Conservation (phyloP, 495 filamentous ascomycete genomes). For the Annulohypoxylon bovei region DNA sequence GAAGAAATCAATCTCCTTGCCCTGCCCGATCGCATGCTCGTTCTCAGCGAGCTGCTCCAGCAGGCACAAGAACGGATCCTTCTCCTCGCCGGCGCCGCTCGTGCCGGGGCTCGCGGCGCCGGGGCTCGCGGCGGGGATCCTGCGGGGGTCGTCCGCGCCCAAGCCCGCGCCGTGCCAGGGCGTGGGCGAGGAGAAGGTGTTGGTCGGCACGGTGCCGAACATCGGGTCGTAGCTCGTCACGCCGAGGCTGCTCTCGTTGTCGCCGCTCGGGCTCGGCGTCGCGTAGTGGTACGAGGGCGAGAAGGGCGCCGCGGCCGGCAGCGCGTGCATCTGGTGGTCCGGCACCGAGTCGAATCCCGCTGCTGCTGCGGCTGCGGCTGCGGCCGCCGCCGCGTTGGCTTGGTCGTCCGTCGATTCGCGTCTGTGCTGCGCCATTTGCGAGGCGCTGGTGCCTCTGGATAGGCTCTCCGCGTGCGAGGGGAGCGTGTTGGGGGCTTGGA, state of each 20-base stretch:
- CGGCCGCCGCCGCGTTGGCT: constrained; percentile 13
- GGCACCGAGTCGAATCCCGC: constrained; percentile 40
- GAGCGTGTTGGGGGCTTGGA: constrained; percentile 44
- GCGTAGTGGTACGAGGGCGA: constrained; percentile 54
- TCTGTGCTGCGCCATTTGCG: constrained; percentile 24
- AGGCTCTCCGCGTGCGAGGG: constrained; percentile 29
- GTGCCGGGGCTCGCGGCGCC: constrained; percentile 51
- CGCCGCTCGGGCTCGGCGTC: constrained; percentile 38
- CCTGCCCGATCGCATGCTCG: constrained; percentile 64
- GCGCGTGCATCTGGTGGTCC: constrained; percentile 37
- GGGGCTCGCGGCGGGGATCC: constrained; percentile 49
- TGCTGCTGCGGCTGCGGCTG: constrained; percentile 23
- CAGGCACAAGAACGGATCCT: constrained; percentile 81
- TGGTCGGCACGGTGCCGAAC: constrained; percentile 60
- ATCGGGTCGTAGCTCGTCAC: constrained; percentile 62
- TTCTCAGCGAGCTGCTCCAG: constrained; percentile 85
- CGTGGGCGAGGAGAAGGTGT: constrained; percentile 57
- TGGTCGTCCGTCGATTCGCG: constrained; percentile 39
- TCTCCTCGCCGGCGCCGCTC: constrained; percentile 60
- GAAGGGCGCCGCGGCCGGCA: constrained; percentile 49
- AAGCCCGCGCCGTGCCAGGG: constrained; percentile 51
- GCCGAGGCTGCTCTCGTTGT: constrained; percentile 36
- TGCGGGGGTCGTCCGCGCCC: constrained; percentile 42
- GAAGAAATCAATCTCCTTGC: constrained; percentile 79
- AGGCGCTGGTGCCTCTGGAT: background rate